These are phyloP conservation scores for Diaporthe australafricana DNA, from an alignment of 2,329 filamentous ascomycete genomes.

Conservation along the genomic window DNA sequence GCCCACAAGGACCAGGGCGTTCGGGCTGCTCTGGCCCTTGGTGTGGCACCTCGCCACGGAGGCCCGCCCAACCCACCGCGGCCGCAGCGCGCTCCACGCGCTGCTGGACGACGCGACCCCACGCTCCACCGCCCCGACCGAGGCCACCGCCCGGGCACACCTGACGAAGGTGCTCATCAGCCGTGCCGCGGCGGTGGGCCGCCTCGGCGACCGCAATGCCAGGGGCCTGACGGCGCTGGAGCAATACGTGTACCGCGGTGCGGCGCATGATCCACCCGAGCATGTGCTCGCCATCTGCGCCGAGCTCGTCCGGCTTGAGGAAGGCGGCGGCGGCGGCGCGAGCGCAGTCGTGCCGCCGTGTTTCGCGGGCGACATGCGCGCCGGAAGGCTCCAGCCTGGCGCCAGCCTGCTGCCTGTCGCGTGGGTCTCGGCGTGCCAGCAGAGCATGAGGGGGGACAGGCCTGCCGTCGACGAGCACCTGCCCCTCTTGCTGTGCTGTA, in stretches of 20 bases:
- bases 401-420: background rate
- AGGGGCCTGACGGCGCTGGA: slow-evolving; percentile 22
- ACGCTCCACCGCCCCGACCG: background rate
- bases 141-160: background rate
- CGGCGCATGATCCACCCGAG: background rate
- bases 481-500: background rate
- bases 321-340: too few species aligned
- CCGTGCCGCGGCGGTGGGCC: slow-evolving; percentile 10
- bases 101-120: background rate
- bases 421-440: slow-evolving; percentile 31
- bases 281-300: slow-evolving; percentile 23
- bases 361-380: slow-evolving; percentile 7
- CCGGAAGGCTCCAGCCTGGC: background rate
- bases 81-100: slow-evolving; percentile 1
- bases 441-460: background rate
- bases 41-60: background rate
- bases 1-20: background rate
- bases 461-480: slow-evolving; percentile 10
- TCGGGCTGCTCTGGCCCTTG: background rate
- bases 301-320: slow-evolving; percentile 17
- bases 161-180: background rate
- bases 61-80: background rate
- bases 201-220: slow-evolving; percentile 24
- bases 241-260: slow-evolving; percentile 9
- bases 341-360: background rate